Evolutionary conservation across 1,284 basidiomycete genomes (phyloP).

Genomic region (Rhizoctonia solani): DNA sequence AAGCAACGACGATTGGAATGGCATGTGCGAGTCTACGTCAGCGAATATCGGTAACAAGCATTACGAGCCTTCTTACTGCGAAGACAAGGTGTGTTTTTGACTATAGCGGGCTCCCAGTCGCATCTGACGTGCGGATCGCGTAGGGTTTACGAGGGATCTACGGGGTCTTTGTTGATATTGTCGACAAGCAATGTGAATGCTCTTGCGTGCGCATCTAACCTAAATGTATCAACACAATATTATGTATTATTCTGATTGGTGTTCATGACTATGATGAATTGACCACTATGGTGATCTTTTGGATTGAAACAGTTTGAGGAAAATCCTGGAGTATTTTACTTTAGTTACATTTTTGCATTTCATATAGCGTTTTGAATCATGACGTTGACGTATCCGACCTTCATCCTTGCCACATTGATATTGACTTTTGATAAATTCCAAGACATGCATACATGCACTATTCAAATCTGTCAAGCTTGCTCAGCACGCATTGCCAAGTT

Average conservation of each 20-base stretch:
- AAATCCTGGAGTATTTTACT: too few species aligned
- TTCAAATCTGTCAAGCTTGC: too few species aligned
- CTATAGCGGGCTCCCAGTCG: background rate
- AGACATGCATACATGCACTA: too few species aligned
- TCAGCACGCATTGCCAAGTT: too few species aligned
- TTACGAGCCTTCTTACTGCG: constrained; percentile 17
- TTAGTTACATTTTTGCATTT: too few species aligned
- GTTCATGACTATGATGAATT: too few species aligned
- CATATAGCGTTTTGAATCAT: too few species aligned
- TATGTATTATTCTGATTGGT: background rate
- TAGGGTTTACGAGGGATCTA: constrained; percentile 23
- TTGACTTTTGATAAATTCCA: too few species aligned
- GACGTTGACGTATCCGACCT: too few species aligned
- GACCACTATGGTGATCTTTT: background rate
- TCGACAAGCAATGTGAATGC: constrained; percentile 21
- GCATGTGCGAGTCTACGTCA: constrained; percentile 24
- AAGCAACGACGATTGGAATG: constrained; percentile 20
- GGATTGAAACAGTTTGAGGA: background rate
- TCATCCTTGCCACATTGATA: too few species aligned
- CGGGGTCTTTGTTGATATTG: constrained; percentile 22
- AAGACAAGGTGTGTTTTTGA: constrained; percentile 12
- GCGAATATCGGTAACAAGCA: background rate
- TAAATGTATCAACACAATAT: background rate
- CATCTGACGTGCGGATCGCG: background rate
- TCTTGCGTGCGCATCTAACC: background rate